A percentile compares a stretch with the other conserved stretches of the same genome.
Evolutionary conservation across 2,329 filamentous ascomycete genomes (phyloP).

Genomic region (Alternaria gansuensis): DNA sequence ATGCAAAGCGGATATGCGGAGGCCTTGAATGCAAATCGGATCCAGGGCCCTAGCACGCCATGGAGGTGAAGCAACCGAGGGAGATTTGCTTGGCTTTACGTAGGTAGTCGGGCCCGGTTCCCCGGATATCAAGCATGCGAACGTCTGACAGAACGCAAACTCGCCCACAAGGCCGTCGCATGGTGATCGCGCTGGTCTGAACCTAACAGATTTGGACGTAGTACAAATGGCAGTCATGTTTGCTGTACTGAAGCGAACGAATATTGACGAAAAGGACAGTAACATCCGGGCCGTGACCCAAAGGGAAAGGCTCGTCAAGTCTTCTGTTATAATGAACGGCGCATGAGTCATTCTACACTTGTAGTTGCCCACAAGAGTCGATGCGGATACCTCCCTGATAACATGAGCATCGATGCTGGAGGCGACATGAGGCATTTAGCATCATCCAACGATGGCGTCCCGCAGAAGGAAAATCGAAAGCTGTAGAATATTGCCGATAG

Average conservation of each 20-base stretch:
- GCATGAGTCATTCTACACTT: background rate
- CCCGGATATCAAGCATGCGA: background rate
- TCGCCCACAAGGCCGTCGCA: background rate
- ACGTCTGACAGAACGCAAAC: background rate
- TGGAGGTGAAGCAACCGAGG: background rate
- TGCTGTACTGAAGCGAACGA: slow-evolving; percentile 4
- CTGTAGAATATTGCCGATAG: too few species aligned
- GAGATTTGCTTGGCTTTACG: slow-evolving; percentile 10
- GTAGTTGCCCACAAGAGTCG: background rate
- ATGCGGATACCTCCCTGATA: background rate
- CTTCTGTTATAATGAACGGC: background rate
- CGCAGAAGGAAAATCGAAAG: background rate
- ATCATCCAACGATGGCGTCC: too few species aligned
- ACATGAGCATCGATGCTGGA: background rate
- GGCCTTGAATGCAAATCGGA: slow-evolving; percentile 17
- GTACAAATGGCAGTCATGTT: slow-evolving; percentile 10
- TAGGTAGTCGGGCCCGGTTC: background rate
- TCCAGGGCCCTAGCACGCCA: background rate
- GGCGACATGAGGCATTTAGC: background rate
- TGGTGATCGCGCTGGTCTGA: background rate
- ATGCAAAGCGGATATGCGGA: background rate
- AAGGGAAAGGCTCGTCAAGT: background rate
- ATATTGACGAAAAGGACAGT: background rate
- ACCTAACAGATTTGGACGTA: background rate
- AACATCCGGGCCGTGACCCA: background rate